Evolutionary conservation across 225 moss, liverwort and hornwort genomes (phyloP).

Genomic region (Lunularia cruciata): DNA sequence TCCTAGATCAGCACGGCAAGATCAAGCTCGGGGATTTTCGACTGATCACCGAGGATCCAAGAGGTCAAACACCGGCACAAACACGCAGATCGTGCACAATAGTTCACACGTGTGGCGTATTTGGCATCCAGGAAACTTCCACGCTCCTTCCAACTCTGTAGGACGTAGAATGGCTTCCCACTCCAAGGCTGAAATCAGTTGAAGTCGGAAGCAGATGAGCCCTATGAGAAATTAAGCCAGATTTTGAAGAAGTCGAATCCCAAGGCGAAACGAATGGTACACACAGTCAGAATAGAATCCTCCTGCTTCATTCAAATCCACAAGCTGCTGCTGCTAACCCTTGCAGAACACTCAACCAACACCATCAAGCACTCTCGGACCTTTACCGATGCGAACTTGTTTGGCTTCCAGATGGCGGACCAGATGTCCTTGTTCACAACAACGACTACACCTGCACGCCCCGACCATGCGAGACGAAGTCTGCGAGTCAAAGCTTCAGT

Average conservation of each 20-base stretch:
- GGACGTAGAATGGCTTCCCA: background rate
- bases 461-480: conserved; percentile 4
- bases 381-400: background rate
- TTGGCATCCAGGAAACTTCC: background rate
- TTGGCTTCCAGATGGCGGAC: background rate
- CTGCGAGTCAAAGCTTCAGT: conserved; percentile 6
- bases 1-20: conserved; percentile 22
- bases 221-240: background rate
- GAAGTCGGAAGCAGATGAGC: background rate
- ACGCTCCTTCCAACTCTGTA: background rate
- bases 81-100: conserved; percentile 3
- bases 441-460: background rate
- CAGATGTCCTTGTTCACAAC: background rate
- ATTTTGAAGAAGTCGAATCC: background rate
- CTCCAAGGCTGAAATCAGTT: background rate
- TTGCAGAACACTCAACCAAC: background rate
- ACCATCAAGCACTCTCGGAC: background rate
- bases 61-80: conserved; percentile 5
- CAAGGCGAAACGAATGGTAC: background rate
- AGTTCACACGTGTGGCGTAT: background rate
- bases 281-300: background rate
- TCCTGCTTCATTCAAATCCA: background rate
- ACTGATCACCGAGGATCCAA: conserved; percentile 30
- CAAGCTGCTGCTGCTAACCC: background rate
- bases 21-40: conserved; percentile 27